Conservation (phyloP, 169 alveolate genomes). For the Perkinsus chesapeaki region DNA sequence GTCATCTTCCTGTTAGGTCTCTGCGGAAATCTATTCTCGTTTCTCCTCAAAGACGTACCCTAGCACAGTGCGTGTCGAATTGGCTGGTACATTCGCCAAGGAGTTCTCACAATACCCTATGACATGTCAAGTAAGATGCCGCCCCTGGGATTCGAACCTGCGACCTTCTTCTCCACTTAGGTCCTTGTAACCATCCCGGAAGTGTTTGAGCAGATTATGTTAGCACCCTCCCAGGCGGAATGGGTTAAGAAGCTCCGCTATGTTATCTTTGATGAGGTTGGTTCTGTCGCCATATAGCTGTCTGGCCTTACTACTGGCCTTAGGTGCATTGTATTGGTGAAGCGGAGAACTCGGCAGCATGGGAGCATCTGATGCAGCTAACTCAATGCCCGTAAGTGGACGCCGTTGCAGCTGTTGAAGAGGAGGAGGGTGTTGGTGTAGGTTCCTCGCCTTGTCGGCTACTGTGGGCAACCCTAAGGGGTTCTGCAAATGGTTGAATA, state of each 20-base stretch:
- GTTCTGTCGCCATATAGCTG: no score
- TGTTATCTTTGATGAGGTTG: conserved; percentile 74
- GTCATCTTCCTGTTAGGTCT: conserved; percentile 42
- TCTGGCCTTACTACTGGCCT: no score
- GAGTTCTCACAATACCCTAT: background rate
- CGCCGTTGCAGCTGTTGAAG: background rate
- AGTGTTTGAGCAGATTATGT: conserved; percentile 67
- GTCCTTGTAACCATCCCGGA: conserved; percentile 75
- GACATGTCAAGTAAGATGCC: conserved; percentile 51
- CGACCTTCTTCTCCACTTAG: conserved; percentile 37
- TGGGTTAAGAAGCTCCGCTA: conserved; percentile 59
- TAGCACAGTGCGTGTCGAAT: background rate
- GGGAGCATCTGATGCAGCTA: conserved; percentile 19
- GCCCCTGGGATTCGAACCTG: conserved; percentile 55
- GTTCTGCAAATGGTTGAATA: conserved; percentile 59
- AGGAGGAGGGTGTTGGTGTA: no score
- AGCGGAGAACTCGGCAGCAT: conserved; percentile 29
- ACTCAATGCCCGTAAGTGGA: background rate
- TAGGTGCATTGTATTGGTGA: conserved; percentile 18
- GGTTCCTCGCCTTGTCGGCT: conserved; percentile 83
- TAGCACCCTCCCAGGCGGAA: conserved; percentile 56
- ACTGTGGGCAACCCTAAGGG: conserved; percentile 75
- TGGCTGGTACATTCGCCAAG: background rate
- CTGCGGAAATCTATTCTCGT: conserved; percentile 77
- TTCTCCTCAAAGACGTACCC: conserved; percentile 72